Base-by-base conservation (phyloP, 2,329 filamentous ascomycete species). In the Dactylellina drechsleri region DNA sequence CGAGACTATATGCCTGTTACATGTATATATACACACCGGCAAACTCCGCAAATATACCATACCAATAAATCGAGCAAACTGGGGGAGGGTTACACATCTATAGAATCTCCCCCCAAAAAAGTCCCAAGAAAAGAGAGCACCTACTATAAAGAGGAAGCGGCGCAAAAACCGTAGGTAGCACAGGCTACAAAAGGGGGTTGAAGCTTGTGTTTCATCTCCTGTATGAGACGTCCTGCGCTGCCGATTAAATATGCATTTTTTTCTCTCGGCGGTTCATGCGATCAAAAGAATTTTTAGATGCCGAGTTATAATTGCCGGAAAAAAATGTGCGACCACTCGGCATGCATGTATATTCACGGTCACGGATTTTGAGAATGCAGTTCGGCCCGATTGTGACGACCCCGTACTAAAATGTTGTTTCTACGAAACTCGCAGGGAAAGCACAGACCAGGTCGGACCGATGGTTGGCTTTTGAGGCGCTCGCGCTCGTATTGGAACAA, bases 191-290 rank as follows among this genome's bases (percentile, higher is more conserved):
- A 57, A 53, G 45, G 56, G 31, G 31, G 31, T 23, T 23, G 36
- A 13, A 54, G 57, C 40, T 56, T 60, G 65, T 57, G 66, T 70
- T 70, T 70, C 66, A 70, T 45, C 45, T 62, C 28, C 49, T 70
- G 66, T 70, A 43, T 62, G 58, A 45, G 50, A 57, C 31, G 31
- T 8, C 31, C 31, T 36, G 31, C 31, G 31, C 31, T 36, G 31
- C 31, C 31, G 31, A 10, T 36, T 36, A 23, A 23, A 23, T 23
- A 23, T 23, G 4, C 4, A 23, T 23, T n/a, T n/a, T n/a, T n/a
- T n/a, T n/a, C n/a, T 36, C 31, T 36, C 31, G 31, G 31, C 31
- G 31, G 31, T 36, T 36, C 31, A 36, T 36, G 31, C 31, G 6
- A 10, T 36, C 31, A 36, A 36, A 36, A 36, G 6, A 7, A 10